These are phyloP conservation scores for Glycine tomentella DNA, from an alignment of 306 rosid species.

Conservation along the genomic window DNA sequence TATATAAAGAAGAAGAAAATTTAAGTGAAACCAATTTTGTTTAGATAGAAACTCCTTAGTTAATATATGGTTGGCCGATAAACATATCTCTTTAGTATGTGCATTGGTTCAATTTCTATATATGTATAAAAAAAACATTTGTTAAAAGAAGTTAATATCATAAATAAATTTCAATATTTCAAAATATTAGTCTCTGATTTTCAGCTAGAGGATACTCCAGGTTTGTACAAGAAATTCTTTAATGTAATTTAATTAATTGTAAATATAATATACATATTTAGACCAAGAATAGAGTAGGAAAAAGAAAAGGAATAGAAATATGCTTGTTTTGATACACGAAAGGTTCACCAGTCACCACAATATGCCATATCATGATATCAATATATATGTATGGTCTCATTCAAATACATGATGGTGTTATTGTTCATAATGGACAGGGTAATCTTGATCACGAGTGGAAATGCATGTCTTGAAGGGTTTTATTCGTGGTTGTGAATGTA, in stretches of 20 bases:
- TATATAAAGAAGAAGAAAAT: neutral
- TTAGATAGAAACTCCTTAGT: neutral
- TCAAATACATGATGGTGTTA: neutral
- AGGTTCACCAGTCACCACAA: neutral
- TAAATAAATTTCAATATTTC: too few species aligned
- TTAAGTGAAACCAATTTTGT: neutral
- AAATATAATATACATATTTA: neutral
- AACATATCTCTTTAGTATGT: too few species aligned
- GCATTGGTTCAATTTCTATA: too few species aligned
- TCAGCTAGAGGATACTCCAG: too few species aligned
- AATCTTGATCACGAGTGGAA: neutral
- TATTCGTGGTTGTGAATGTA: neutral
- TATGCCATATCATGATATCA: neutral
- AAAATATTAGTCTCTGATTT: too few species aligned
- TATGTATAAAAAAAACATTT: too few species aligned
- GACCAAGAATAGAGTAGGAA: neutral
- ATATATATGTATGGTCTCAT: neutral
- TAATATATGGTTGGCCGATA: too few species aligned
- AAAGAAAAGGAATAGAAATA: neutral
- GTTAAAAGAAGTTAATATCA: too few species aligned
- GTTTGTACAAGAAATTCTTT: too few species aligned
- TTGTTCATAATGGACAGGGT: neutral
- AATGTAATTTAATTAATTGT: neutral
- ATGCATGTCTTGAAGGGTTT: conserved; percentile 29
- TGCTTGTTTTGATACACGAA: neutral